A percentile compares a stretch with the other conserved stretches of the same genome.
Conservation (phyloP, 1,139 yeast genomes). For the Diutina pseudorugosa region DNA sequence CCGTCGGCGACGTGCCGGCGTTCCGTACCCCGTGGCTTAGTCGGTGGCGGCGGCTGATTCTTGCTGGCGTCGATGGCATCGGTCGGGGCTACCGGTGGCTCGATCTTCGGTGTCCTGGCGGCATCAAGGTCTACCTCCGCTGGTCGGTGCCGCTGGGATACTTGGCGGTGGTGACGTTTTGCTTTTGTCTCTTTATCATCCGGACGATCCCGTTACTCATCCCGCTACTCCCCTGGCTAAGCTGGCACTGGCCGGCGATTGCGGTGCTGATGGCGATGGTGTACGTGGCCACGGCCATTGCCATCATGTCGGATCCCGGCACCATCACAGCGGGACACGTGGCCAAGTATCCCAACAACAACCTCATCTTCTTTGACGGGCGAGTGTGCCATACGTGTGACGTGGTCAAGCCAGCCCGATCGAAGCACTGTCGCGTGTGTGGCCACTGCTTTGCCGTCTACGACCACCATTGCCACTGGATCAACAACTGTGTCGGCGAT, state of each 20-base stretch:
- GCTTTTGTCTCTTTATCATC: conserved; percentile 34
- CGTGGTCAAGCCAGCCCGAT: conserved; percentile 67
- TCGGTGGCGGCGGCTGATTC: not conserved
- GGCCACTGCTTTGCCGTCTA: conserved; percentile 50
- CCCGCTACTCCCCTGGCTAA: conserved; percentile 5
- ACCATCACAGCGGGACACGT: conserved; percentile 10
- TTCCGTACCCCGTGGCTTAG: conserved; percentile 22
- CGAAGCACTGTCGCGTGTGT: conserved; percentile 81
- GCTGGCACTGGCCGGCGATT: conserved; percentile 12
- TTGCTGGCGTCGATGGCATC: not conserved
- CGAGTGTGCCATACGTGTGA: conserved; percentile 45
- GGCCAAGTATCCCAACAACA: conserved; percentile 30
- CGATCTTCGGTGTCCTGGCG: not conserved
- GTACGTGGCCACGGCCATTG: conserved; percentile 20
- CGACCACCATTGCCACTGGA: conserved; percentile 96
- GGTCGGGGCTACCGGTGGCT: not conserved
- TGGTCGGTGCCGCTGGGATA: conserved; percentile 38
- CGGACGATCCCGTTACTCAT: conserved; percentile 23
- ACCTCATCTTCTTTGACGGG: conserved; percentile 39
- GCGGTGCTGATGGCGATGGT: conserved; percentile 23
- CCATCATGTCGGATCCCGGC: conserved; percentile 51
- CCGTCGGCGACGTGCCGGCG: conserved; percentile 46
- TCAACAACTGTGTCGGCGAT: conserved; percentile 81
- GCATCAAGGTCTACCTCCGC: conserved; percentile 4
- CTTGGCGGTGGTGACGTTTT: conserved; percentile 26